These are phyloP conservation scores for Axilococcus clingmanii DNA, from an alignment of 139 green algal genomes.

Conservation along the genomic window DNA sequence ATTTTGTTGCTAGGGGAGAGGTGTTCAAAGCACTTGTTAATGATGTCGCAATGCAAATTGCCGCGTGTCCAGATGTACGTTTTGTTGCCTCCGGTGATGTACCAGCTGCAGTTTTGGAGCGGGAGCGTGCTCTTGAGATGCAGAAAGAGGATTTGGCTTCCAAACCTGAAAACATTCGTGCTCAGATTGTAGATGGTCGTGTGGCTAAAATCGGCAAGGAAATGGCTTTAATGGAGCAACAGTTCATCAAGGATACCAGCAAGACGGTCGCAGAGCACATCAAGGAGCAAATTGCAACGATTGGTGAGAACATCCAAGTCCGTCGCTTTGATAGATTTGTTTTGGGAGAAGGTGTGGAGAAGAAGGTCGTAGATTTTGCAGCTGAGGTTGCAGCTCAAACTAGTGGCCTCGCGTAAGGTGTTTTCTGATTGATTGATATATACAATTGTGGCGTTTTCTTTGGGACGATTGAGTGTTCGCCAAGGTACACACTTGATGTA, in stretches of 20 bases:
- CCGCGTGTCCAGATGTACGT: slow-evolving; percentile 42
- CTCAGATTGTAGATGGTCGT: slow-evolving; percentile 95
- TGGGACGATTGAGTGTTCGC: too few relatives aligned
- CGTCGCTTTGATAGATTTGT: slow-evolving; percentile 80
- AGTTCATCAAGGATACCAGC: slow-evolving; percentile 84
- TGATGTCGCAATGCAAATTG: slow-evolving; percentile 75
- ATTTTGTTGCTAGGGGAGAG: slow-evolving; percentile 90
- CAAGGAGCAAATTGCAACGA: slow-evolving; percentile 75
- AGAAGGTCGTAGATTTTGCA: slow-evolving; percentile 85
- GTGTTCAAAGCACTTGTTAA: slow-evolving; percentile 81
- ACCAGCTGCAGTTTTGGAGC: slow-evolving; percentile 56
- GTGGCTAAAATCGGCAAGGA: slow-evolving; percentile 83
- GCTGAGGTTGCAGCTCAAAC: slow-evolving; percentile 87
- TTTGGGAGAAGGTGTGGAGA: slow-evolving; percentile 95
- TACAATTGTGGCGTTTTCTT: too few relatives aligned
- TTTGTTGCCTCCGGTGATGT: slow-evolving; percentile 71
- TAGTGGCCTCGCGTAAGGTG: slow-evolving; percentile 26
- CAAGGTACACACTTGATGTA: too few relatives aligned
- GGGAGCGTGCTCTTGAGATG: slow-evolving; percentile 89
- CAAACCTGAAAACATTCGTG: slow-evolving; percentile 91
- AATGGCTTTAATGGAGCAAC: slow-evolving; percentile 77
- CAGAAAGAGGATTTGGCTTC: slow-evolving; percentile 84
- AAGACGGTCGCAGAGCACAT: slow-evolving; percentile 87
- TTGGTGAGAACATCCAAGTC: slow-evolving; percentile 89
- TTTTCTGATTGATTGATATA: too few relatives aligned